Evolutionary conservation across 2,329 filamentous ascomycete genomes (phyloP).

Genomic region (Nigrospora sphaerica): DNA sequence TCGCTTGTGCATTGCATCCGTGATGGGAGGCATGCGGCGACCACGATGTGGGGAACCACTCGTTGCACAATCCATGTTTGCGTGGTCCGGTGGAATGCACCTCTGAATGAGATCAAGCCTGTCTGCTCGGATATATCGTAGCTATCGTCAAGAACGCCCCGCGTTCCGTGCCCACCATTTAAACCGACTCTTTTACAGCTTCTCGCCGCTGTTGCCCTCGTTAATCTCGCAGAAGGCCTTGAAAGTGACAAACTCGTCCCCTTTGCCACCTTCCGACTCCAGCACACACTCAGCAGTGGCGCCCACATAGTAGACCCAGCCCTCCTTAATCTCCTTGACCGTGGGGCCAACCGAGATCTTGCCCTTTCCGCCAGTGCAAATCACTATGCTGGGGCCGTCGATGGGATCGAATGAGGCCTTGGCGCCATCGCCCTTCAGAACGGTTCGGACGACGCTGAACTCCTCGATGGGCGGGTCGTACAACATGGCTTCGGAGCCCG

Average conservation of each 20-base stretch:
- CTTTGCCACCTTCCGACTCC: conserved; percentile 54
- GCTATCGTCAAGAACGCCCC: too few species aligned
- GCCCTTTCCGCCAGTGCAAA: conserved; percentile 79
- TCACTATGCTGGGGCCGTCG: conserved; percentile 83
- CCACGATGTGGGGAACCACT: too few species aligned
- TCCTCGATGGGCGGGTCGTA: conserved; percentile 97
- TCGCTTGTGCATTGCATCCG: too few species aligned
- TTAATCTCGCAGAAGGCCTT: conserved; percentile 87
- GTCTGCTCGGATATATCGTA: too few species aligned
- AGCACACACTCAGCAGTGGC: conserved; percentile 78
- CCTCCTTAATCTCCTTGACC: conserved; percentile 64
- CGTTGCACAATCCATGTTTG: too few species aligned
- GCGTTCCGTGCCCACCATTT: too few species aligned
- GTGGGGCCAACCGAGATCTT: conserved; percentile 82
- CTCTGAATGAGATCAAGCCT: too few species aligned
- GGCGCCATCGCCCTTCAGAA: conserved; percentile 61
- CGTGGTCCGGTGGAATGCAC: too few species aligned
- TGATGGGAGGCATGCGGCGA: too few species aligned
- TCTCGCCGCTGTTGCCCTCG: conserved; percentile 18
- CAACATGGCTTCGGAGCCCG: conserved; percentile 62
- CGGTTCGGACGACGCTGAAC: conserved; percentile 80
- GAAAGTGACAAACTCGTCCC: conserved; percentile 76
- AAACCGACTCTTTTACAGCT: neutral
- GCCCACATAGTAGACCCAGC: conserved; percentile 78
- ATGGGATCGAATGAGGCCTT: conserved; percentile 87